phyloP scores from a whole-genome alignment of 176 grass and related monocot genomes.

The Saccharum spontaneum region DNA sequence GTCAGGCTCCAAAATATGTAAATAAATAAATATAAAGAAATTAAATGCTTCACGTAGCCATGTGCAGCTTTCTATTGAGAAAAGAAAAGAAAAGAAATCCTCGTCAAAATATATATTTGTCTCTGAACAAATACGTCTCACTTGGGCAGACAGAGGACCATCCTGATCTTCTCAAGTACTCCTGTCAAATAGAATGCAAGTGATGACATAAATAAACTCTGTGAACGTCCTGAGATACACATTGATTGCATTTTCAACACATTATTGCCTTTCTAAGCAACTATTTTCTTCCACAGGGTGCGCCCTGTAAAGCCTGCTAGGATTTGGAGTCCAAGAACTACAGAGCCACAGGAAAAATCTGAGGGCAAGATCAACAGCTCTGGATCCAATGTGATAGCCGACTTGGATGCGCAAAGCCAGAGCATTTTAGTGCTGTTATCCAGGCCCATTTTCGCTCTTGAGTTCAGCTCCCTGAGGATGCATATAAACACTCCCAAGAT shows the following conservation, averaged over 20 bases:
- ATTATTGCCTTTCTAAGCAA: slow-evolving; percentile 26
- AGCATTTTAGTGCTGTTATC: slow-evolving; percentile 74
- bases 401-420: slow-evolving; percentile 40
- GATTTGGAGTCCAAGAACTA: slow-evolving; percentile 50
- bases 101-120: no score
- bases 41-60: background rate
- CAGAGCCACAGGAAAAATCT: slow-evolving; percentile 22
- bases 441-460: slow-evolving; percentile 72
- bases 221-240: background rate
- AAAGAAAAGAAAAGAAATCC: background rate
- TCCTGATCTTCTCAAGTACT: slow-evolving; percentile 88
- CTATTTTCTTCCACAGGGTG: slow-evolving; percentile 50
- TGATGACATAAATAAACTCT: slow-evolving; percentile 23
- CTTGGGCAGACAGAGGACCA: slow-evolving; percentile 61
- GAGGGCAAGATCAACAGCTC: slow-evolving; percentile 5
- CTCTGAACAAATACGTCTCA: slow-evolving; percentile 10
- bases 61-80: background rate
- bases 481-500: slow-evolving; percentile 62
- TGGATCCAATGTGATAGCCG: slow-evolving; percentile 1
- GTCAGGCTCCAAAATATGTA: background rate
- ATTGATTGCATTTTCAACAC: background rate
- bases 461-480: slow-evolving; percentile 88
- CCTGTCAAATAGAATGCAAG: slow-evolving; percentile 91
- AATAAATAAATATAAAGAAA: no score
- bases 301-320: slow-evolving; percentile 58